Conservation (phyloP, 345 rosid species). For the Gossypium herbaceum region DNA sequence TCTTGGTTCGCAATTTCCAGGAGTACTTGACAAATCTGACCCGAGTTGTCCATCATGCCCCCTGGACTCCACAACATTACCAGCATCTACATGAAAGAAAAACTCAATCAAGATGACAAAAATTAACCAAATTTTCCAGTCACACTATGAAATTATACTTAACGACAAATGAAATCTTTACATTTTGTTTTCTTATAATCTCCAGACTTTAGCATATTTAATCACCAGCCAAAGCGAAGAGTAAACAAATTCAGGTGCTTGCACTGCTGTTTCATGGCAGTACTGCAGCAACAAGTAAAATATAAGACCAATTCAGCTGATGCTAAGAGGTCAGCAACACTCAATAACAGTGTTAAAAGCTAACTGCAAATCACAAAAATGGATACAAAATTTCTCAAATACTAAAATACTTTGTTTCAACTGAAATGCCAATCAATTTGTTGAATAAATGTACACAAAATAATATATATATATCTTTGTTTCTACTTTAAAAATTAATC, state of each 20-base stretch:
- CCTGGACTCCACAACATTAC: constrained; percentile 28
- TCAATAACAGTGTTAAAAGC: background rate
- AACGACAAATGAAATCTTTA: background rate
- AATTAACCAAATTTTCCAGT: constrained; percentile 2
- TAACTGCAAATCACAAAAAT: background rate
- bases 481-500: background rate
- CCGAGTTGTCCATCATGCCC: constrained; percentile 19
- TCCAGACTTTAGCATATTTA: background rate
- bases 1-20: background rate
- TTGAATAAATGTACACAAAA: too few relatives aligned
- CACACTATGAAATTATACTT: background rate
- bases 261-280: background rate
- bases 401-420: background rate
- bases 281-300: background rate
- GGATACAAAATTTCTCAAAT: background rate
- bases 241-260: background rate
- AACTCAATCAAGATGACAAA: constrained; percentile 27
- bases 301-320: background rate
- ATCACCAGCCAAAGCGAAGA: background rate
- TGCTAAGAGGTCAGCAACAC: background rate
- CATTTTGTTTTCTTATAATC: constrained; percentile 1
- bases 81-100: constrained; percentile 45
- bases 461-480: background rate
- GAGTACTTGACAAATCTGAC: constrained; percentile 21
- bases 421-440: background rate